Conservation (phyloP, 768 basidiomycete species). For the Mycena crocata region DNA sequence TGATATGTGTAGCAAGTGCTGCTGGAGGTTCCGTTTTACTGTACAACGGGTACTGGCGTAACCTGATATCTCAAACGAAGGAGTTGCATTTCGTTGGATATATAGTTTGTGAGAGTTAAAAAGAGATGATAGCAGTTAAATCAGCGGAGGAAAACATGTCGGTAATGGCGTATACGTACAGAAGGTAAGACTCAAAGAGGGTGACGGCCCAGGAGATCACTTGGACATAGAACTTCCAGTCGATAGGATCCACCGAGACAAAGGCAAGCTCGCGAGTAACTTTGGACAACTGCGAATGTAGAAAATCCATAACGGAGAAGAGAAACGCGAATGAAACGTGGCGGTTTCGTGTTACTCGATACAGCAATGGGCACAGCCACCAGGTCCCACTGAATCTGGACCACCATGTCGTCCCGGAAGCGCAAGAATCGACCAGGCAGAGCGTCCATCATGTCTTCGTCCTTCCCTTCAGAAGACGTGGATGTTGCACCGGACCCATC, state of each 20-base stretch:
- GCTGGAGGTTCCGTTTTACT: conserved; percentile 78
- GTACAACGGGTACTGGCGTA: conserved; percentile 90
- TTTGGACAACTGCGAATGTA: conserved; percentile 66
- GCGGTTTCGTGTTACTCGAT: not conserved
- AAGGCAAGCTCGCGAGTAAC: conserved; percentile 77
- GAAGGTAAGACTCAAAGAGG: conserved; percentile 88
- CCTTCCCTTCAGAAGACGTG: conserved; percentile 1
- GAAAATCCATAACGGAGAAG: conserved; percentile 62
- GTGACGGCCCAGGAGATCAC: conserved; percentile 80
- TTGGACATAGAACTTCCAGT: conserved; percentile 89
- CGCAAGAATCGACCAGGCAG: conserved; percentile 26
- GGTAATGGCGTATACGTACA: conserved; percentile 70
- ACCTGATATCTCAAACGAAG: conserved; percentile 33
- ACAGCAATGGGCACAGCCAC: conserved; percentile 8
- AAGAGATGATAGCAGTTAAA: conserved; percentile 5
- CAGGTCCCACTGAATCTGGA: not conserved
- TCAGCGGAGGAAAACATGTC: conserved; percentile 6
- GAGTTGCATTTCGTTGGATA: too few relatives aligned
- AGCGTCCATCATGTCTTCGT: not conserved
- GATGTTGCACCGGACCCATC: conserved; percentile 40
- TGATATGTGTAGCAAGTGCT: conserved; percentile 76
- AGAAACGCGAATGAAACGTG: conserved; percentile 20
- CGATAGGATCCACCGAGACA: conserved; percentile 75
- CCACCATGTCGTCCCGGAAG: conserved; percentile 18
- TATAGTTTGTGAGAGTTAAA: conserved; percentile 33